Percentiles rank a stretch among this genome's conserved stretches.
Evolutionary conservation across 768 basidiomycete species (phyloP).

Genomic region (Naganishia onofrii): DNA sequence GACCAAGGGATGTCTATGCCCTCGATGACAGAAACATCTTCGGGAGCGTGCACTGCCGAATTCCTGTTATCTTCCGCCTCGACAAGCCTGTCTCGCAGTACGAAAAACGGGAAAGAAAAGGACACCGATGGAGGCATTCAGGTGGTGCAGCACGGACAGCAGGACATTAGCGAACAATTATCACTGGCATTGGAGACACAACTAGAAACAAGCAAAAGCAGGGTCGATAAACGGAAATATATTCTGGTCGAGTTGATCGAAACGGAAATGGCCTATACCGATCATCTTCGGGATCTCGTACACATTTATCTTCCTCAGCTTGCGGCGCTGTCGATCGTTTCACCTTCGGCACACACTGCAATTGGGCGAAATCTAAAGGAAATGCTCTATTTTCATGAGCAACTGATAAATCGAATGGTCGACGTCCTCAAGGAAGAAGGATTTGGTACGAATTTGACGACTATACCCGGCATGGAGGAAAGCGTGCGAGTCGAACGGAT

Average conservation of each 20-base stretch:
- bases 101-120: slow-evolving; percentile 46
- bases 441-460: slow-evolving; percentile 33
- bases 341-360: slow-evolving; percentile 34
- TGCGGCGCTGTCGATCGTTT: slow-evolving; percentile 43
- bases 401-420: slow-evolving; percentile 45
- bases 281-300: slow-evolving; percentile 73
- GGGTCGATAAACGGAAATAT: slow-evolving; percentile 58
- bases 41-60: slow-evolving; percentile 34
- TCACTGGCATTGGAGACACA: slow-evolving; percentile 41
- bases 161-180: slow-evolving; percentile 2
- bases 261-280: slow-evolving; percentile 78
- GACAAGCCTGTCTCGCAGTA: slow-evolving; percentile 47
- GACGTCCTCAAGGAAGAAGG: slow-evolving; percentile 47
- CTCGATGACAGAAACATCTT: slow-evolving; percentile 25
- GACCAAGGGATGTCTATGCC: slow-evolving; percentile 24
- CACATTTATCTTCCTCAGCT: slow-evolving; percentile 50
- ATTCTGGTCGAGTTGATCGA: slow-evolving; percentile 78
- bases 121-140: slow-evolving; percentile 34
- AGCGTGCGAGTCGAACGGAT: slow-evolving; percentile 41
- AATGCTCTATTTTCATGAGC: slow-evolving; percentile 42
- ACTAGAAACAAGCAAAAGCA: slow-evolving; percentile 16
- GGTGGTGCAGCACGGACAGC: neutral
- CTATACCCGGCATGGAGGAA: slow-evolving; percentile 19
- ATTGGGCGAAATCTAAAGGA: slow-evolving; percentile 45
- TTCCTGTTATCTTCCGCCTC: slow-evolving; percentile 49